Percentiles rank a stretch among this genome's conserved stretches.
phyloP scores from a whole-genome alignment of 352 stramenopile species.

The Discostella stelligera region DNA sequence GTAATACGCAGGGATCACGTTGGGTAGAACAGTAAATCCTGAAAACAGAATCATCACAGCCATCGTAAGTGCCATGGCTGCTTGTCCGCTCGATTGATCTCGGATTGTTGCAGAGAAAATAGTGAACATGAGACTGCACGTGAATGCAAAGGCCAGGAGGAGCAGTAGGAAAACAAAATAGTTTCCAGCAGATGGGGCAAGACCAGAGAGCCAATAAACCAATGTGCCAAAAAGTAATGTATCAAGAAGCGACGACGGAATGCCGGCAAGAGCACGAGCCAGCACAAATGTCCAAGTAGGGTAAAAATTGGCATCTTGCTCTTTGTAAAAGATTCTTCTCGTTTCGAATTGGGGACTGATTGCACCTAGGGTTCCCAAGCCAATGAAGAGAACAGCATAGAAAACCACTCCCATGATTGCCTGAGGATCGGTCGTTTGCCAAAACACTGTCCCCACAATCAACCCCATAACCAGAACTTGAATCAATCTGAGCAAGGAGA shows the following conservation, averaged over 20 bases:
- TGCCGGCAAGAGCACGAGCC: conserved; percentile 56
- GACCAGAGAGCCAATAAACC: conserved; percentile 75
- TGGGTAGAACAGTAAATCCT: conserved; percentile 63
- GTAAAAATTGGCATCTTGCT: conserved; percentile 83
- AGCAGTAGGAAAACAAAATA: conserved; percentile 73
- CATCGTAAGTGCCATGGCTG: conserved; percentile 52
- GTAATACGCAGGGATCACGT: conserved; percentile 45
- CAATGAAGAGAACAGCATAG: conserved; percentile 87
- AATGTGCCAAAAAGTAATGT: conserved; percentile 65
- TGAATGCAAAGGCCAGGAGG: conserved; percentile 46
- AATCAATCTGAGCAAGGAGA: background rate
- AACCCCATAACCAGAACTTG: background rate
- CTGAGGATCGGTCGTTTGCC: conserved; percentile 57
- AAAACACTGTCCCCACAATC: conserved; percentile 49
- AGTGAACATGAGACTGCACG: conserved; percentile 56
- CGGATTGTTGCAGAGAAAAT: conserved; percentile 66
- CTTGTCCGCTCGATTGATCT: conserved; percentile 49
- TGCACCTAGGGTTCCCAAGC: conserved; percentile 84
- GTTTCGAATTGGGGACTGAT: conserved; percentile 84
- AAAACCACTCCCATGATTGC: conserved; percentile 87
- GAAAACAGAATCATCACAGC: conserved; percentile 61
- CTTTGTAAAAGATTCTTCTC: conserved; percentile 84
- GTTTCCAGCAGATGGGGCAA: conserved; percentile 53
- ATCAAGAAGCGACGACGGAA: conserved; percentile 69
- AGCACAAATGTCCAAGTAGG: conserved; percentile 80